A percentile compares a stretch with the other conserved stretches of the same genome.
Conservation (phyloP, 192 early-diverging fungal species). For the Coemansia sp. region DNA sequence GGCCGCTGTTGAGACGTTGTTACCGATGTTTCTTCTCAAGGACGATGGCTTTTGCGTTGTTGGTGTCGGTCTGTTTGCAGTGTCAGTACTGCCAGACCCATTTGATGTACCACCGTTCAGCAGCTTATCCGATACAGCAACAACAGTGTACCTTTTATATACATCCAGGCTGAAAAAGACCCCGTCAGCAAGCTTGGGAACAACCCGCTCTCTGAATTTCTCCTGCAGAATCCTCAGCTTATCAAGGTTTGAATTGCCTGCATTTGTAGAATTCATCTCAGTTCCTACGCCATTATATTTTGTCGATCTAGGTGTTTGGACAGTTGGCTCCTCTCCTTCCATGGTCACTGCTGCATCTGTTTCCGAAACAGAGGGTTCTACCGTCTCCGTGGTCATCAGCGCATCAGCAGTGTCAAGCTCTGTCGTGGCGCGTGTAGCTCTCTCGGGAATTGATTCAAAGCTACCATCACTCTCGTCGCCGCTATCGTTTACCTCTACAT, state of each 20-base stretch:
- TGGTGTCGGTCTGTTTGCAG: neutral
- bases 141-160: slow-evolving; percentile 34
- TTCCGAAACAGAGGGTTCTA: neutral
- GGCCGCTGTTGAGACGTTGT: neutral
- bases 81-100: neutral
- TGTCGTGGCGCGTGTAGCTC: neutral
- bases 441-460: slow-evolving; percentile 35
- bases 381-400: neutral
- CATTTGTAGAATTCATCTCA: neutral
- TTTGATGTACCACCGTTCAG: neutral
- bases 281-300: neutral
- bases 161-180: slow-evolving; percentile 34
- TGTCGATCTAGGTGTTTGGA: neutral
- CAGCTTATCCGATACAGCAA: neutral
- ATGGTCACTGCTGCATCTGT: neutral
- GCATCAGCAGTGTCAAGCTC: neutral
- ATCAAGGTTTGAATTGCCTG: neutral
- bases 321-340: neutral
- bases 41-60: slow-evolving; percentile 41
- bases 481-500: slow-evolving; percentile 20
- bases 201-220: slow-evolving; percentile 18
- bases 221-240: slow-evolving; percentile 16
- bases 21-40: slow-evolving; percentile 1
- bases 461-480: slow-evolving; percentile 29
- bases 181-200: slow-evolving; percentile 15